These are phyloP conservation scores for Cordyceps farinosa DNA, from an alignment of 2,329 filamentous ascomycete genomes.

Conservation along the genomic window DNA sequence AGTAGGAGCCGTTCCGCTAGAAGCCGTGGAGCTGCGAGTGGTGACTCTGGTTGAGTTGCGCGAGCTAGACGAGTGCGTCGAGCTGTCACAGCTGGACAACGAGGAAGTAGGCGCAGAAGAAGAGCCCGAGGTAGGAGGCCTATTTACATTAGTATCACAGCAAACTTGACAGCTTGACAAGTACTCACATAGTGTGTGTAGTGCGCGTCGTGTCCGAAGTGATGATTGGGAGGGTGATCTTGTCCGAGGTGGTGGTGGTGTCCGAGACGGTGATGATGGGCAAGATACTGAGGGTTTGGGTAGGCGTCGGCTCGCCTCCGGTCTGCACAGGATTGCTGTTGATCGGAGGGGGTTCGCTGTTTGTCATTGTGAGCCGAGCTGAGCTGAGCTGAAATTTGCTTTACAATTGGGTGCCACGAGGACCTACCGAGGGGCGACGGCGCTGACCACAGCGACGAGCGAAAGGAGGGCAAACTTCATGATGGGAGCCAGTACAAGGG, in stretches of 20 bases:
- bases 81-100: not conserved
- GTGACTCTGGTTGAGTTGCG: not conserved
- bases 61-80: not conserved
- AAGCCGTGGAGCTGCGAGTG: not conserved
- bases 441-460: constrained; percentile 9
- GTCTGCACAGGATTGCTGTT: constrained; percentile 10
- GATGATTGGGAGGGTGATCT: constrained; percentile 1
- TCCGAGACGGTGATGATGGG: not conserved
- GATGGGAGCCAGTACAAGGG: not conserved
- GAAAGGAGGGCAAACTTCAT: constrained; percentile 14
- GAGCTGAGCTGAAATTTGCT: not conserved
- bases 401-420: not conserved
- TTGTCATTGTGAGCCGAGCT: not conserved
- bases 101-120: not conserved
- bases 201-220: not conserved
- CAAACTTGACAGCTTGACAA: not conserved
- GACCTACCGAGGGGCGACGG: constrained; percentile 10
- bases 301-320: not conserved
- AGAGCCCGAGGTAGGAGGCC: constrained; percentile 2
- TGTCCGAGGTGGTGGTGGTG: not conserved
- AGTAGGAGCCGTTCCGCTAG: not conserved
- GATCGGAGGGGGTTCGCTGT: not conserved
- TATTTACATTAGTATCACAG: not conserved
- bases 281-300: not conserved
- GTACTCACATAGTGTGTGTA: constrained; percentile 1